These are phyloP conservation scores for Aspergillus conjunctus DNA, from an alignment of 495 filamentous ascomycete species.

Conservation along the genomic window DNA sequence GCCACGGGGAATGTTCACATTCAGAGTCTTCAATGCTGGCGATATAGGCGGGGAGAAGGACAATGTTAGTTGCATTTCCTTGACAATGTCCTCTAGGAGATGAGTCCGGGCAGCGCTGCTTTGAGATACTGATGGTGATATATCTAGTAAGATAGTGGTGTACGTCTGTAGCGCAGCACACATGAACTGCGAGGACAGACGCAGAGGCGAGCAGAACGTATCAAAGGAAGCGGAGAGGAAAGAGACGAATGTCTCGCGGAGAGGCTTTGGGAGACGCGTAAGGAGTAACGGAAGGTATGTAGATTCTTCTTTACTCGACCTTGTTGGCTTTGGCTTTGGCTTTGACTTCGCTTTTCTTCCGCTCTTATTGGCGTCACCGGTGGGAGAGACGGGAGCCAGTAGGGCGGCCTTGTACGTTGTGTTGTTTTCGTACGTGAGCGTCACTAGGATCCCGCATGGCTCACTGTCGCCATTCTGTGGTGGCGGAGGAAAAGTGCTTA, in stretches of 20 bases:
- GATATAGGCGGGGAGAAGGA: slow-evolving; percentile 41
- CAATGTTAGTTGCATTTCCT: slow-evolving; percentile 45
- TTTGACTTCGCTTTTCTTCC: background rate
- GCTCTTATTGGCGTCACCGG: background rate
- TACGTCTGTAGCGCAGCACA: slow-evolving; percentile 38
- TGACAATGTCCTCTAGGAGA: slow-evolving; percentile 36
- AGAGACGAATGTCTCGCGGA: slow-evolving; percentile 51
- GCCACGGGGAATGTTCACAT: slow-evolving; percentile 45
- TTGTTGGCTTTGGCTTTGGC: slow-evolving; percentile 16
- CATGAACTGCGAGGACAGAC: slow-evolving; percentile 45
- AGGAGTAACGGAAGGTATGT: slow-evolving; percentile 56
- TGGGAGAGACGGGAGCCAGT: slow-evolving; percentile 26
- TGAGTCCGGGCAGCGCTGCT: slow-evolving; percentile 4
- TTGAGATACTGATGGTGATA: background rate
- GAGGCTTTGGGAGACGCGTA: slow-evolving; percentile 50
- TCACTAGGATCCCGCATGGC: slow-evolving; percentile 45
- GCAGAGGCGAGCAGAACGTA: slow-evolving; percentile 44
- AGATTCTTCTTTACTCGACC: slow-evolving; percentile 22
- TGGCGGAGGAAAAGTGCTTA: background rate
- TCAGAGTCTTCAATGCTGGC: slow-evolving; percentile 49
- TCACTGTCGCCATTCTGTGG: slow-evolving; percentile 21
- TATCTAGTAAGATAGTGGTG: slow-evolving; percentile 11
- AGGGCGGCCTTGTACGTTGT: slow-evolving; percentile 49
- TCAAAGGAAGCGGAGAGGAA: slow-evolving; percentile 58
- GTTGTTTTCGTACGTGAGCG: slow-evolving; percentile 53